Percentiles rank a stretch among this genome's conserved stretches.
phyloP scores from a whole-genome alignment of 345 rosid species.

The Limnanthes douglasii region DNA sequence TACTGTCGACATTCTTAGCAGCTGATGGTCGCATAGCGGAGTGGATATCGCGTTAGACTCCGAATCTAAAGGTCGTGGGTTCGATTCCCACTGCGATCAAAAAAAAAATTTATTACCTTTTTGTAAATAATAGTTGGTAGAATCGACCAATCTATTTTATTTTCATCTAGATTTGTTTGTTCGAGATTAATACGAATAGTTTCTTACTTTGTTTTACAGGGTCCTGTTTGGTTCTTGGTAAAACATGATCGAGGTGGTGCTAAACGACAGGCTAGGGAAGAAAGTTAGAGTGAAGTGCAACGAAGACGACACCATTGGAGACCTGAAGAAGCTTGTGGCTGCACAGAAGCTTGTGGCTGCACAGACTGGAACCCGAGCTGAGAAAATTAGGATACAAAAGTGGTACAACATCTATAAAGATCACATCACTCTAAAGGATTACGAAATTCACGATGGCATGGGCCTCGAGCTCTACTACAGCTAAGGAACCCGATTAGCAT shows the following conservation, averaged over 20 bases:
- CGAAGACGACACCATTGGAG: constrained; percentile 71
- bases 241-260: constrained; percentile 63
- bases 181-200: too few relatives aligned
- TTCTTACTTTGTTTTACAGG: too few relatives aligned
- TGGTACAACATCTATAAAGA: constrained; percentile 57
- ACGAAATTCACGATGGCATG: constrained; percentile 73
- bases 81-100: constrained; percentile 99
- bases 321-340: constrained; percentile 71
- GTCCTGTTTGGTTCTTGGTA: too few relatives aligned
- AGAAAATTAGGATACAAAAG: constrained; percentile 28
- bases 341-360: constrained; percentile 82
- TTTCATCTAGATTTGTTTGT: too few relatives aligned
- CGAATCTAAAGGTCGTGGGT: constrained; percentile 99
- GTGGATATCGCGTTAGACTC: constrained; percentile 99
- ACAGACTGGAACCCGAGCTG: constrained; percentile 37
- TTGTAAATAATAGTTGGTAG: too few relatives aligned
- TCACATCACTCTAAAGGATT: constrained; percentile 64
- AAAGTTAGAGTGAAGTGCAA: constrained; percentile 74
- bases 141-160: too few relatives aligned
- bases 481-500: too few relatives aligned
- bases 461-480: constrained; percentile 72
- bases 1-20: too few relatives aligned
- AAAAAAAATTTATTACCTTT: too few relatives aligned
- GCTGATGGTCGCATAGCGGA: constrained; percentile 99
- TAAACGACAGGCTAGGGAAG: constrained; percentile 64